phyloP scores from a whole-genome alignment of 768 basidiomycete genomes.

The Tubosaeta brunneosetosa region DNA sequence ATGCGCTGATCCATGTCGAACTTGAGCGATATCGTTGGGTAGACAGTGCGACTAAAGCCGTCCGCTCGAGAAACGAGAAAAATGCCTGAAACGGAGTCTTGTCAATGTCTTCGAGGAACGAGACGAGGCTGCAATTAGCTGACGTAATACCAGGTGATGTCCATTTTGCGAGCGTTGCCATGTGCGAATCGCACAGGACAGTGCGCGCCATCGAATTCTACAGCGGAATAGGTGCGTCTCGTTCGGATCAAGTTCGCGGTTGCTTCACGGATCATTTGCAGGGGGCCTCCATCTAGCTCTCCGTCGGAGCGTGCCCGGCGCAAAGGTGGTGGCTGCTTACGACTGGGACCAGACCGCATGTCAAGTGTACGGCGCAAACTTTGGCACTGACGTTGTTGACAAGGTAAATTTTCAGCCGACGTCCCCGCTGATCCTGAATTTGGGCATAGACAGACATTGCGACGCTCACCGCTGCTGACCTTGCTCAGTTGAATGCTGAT shows the following conservation, averaged over 20 bases:
- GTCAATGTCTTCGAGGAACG: constrained; percentile 4
- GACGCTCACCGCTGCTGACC: constrained; percentile 43
- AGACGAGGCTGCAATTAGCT: constrained; percentile 18
- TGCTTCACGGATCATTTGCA: constrained; percentile 24
- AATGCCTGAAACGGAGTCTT: constrained; percentile 1
- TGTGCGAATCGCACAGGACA: constrained; percentile 4
- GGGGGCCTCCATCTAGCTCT: constrained; percentile 74
- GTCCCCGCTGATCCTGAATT: constrained; percentile 1
- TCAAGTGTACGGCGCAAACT: constrained; percentile 63
- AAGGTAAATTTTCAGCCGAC: constrained; percentile 21
- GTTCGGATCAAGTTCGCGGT: not conserved
- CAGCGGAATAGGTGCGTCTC: constrained; percentile 62
- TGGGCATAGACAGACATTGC: constrained; percentile 53
- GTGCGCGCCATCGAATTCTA: constrained; percentile 59
- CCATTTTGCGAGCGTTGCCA: not conserved
- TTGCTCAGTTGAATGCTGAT: constrained; percentile 48
- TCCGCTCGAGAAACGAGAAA: not conserved
- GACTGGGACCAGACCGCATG: constrained; percentile 80
- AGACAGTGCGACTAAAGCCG: not conserved
- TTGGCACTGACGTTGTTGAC: constrained; percentile 42
- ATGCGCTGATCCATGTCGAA: constrained; percentile 6
- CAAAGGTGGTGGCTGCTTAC: constrained; percentile 57
- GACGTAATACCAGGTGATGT: constrained; percentile 14
- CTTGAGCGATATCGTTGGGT: not conserved
- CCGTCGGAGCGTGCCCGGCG: constrained; percentile 44